Evolutionary conservation across 2,329 filamentous ascomycete genomes (phyloP).

Genomic region (Ophiobolus disseminans): DNA sequence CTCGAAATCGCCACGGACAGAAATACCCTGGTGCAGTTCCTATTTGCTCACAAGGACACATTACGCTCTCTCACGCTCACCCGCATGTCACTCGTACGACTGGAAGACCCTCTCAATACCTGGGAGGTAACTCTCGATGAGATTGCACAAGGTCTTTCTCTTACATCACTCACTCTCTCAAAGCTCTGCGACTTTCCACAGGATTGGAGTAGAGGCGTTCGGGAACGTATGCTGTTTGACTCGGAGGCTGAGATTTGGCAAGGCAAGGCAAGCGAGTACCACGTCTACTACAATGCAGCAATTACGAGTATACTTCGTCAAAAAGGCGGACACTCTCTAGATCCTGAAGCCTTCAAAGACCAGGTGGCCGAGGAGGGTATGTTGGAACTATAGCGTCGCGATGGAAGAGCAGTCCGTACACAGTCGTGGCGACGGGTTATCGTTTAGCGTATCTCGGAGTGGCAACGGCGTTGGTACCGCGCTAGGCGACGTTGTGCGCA

Average conservation of each 20-base stretch:
- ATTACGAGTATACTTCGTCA: not conserved
- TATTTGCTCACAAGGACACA: not conserved
- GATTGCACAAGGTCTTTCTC: not conserved
- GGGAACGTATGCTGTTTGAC: not conserved
- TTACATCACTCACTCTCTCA: not conserved
- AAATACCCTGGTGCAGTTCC: not conserved
- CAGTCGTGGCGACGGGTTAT: no score
- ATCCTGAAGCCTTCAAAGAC: not conserved
- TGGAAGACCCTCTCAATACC: not conserved
- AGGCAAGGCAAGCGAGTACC: not conserved
- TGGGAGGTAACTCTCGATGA: not conserved
- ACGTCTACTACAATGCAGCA: not conserved
- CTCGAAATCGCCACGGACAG: slow-evolving; percentile 5
- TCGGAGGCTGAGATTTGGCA: not conserved
- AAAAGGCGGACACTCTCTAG: not conserved
- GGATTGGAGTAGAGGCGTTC: not conserved
- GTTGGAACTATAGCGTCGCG: not conserved
- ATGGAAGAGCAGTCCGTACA: no score
- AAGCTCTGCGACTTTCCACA: not conserved
- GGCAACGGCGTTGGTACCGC: no score
- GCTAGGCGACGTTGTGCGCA: no score
- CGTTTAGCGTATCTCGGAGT: no score
- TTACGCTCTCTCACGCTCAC: not conserved
- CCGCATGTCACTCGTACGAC: not conserved
- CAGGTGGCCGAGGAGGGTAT: not conserved